Conservation (phyloP, 2,329 filamentous ascomycete species). For the Monosporascus sp. region DNA sequence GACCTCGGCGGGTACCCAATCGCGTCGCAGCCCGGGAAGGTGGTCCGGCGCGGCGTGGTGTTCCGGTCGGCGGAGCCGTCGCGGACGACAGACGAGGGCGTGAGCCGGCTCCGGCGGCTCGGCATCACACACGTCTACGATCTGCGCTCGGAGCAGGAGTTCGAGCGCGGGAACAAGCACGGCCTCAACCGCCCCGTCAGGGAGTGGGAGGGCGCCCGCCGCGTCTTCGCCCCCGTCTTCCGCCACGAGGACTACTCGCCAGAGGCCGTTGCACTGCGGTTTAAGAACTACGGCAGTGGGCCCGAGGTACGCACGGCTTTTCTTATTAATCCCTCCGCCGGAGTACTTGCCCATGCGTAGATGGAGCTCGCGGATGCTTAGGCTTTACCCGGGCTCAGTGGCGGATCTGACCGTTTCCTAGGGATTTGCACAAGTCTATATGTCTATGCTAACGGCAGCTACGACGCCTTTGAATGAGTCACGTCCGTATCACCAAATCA, state of each 20-base stretch:
- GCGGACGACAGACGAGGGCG: constrained; percentile 48
- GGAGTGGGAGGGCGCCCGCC: constrained; percentile 46
- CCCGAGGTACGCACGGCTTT: background rate
- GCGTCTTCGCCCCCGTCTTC: constrained; percentile 59
- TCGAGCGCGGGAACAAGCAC: constrained; percentile 44
- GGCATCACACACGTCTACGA: constrained; percentile 48
- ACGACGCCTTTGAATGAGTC: constrained; percentile 5
- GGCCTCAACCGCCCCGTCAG: constrained; percentile 30
- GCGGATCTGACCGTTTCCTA: constrained; percentile 1
- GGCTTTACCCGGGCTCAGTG: background rate
- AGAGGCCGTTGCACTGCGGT: constrained; percentile 51
- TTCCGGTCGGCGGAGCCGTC: constrained; percentile 68
- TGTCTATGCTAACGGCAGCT: constrained; percentile 10
- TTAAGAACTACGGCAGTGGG: constrained; percentile 44
- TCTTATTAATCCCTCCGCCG: background rate
- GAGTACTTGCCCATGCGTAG: no score
- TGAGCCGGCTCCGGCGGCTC: constrained; percentile 46
- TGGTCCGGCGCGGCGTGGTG: constrained; percentile 48
- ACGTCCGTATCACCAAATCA: constrained; percentile 11
- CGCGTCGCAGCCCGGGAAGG: constrained; percentile 25
- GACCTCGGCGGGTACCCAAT: constrained; percentile 59
- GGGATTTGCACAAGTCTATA: constrained; percentile 13
- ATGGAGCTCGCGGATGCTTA: no score
- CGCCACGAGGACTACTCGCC: constrained; percentile 51
- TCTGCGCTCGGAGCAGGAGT: constrained; percentile 41